These are phyloP conservation scores for Xylaria sp. DNA, from an alignment of 2,329 filamentous ascomycete genomes.

Conservation along the genomic window DNA sequence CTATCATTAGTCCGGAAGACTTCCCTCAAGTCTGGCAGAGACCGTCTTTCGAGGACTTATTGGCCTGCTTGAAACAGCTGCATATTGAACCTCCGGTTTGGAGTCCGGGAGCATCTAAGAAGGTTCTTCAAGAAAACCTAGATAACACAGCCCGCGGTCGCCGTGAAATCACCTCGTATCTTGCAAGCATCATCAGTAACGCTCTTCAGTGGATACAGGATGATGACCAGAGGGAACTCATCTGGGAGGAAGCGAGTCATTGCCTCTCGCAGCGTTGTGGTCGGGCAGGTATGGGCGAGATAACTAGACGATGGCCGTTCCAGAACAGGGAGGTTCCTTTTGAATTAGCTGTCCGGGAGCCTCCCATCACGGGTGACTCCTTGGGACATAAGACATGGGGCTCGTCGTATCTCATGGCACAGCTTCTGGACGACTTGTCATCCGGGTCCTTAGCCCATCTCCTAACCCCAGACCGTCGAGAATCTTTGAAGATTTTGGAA, in stretches of 20 bases:
- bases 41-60: slow-evolving; percentile 72
- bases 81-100: slow-evolving; percentile 75
- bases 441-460: slow-evolving; percentile 59
- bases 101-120: slow-evolving; percentile 61
- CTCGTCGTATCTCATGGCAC: slow-evolving; percentile 86
- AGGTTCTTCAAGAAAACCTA: slow-evolving; percentile 56
- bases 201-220: slow-evolving; percentile 74
- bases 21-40: slow-evolving; percentile 86
- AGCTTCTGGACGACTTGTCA: slow-evolving; percentile 68
- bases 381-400: slow-evolving; percentile 97
- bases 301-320: slow-evolving; percentile 67
- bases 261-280: slow-evolving; percentile 89
- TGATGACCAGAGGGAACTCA: slow-evolving; percentile 71
- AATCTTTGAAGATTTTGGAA: slow-evolving; percentile 68
- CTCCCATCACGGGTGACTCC: slow-evolving; percentile 86
- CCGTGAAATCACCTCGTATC: slow-evolving; percentile 70
- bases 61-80: slow-evolving; percentile 73
- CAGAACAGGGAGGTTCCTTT: slow-evolving; percentile 55
- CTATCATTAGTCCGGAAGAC: slow-evolving; percentile 59
- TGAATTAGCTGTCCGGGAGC: slow-evolving; percentile 82
- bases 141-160: slow-evolving; percentile 57
- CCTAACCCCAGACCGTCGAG: slow-evolving; percentile 51
- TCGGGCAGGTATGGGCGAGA: slow-evolving; percentile 72
- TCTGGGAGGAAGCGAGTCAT: slow-evolving; percentile 83
- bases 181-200: slow-evolving; percentile 76